Base-by-base conservation (phyloP, 2,329 filamentous ascomycete genomes). In the Cladosporium sphaerospermum region DNA sequence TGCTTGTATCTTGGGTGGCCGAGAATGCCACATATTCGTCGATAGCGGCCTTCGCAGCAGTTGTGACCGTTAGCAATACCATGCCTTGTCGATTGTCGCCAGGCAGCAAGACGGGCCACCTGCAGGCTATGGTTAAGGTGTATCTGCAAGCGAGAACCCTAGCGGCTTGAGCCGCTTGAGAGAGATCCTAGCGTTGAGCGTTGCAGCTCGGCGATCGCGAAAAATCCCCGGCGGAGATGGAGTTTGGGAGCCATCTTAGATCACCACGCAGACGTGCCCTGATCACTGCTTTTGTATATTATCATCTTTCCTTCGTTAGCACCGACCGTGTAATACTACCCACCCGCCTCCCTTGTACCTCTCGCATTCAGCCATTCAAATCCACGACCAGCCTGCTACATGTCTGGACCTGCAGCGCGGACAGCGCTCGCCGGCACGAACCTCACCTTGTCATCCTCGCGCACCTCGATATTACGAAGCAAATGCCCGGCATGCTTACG, bases 21-120 rank as follows among this genome's bases (percentile, higher is more conserved):
- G 48, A 13, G 16, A 58, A 36, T 34, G 37, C 45, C 44, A 56
- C 53, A 51, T 63, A 66, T 16, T 62, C 68, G 13, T 73, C 62
- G 9, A 91, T 64, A 0, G 79, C 85, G 67, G 82, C 81, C 71
- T 85, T 80, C 31, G 88, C 81, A 60, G 80, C 74, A 61, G 79
- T 68, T 3, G 86, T 91, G 76, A 89, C 85, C n/a, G 84, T 88
- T 40, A 93, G 81, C 41, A 87, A 75, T 14, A 91, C 86, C 88
- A 92, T 92, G 18, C 1, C n/a, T 10, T 8, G 4, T 14, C 4
- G 10, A 39, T 39, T 11, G 10, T 11, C 8, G 11, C n/a, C 36
- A 39, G 36, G 36, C 8, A 39, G n/a, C 8, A 14, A n/a, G 36
- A 39, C 9, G 8, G 11, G n/a, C n/a, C 10, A 16, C 14, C 14